phyloP scores from a whole-genome alignment of 2,329 filamentous ascomycete species.

The Oidium heveae region DNA sequence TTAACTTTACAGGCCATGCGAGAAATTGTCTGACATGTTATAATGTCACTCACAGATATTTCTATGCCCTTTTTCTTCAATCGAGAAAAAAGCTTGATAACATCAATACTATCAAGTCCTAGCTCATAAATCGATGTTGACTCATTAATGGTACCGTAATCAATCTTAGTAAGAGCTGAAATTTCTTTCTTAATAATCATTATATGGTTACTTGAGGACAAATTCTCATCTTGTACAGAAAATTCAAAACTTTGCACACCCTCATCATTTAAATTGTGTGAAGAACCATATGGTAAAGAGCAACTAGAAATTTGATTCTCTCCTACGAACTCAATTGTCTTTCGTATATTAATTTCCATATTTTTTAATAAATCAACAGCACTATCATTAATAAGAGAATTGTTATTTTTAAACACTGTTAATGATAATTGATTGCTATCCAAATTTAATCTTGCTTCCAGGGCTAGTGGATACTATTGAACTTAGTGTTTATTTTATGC shows the following conservation, averaged over 20 bases:
- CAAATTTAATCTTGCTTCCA: conserved; percentile 37
- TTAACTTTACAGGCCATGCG: conserved; percentile 21
- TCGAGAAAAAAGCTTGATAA: conserved; percentile 57
- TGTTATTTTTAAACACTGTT: conserved; percentile 31
- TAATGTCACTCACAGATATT: conserved; percentile 50
- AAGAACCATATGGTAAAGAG: background rate
- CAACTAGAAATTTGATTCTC: conserved; percentile 2
- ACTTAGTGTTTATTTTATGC: conserved; percentile 4
- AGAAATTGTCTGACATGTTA: conserved; percentile 42
- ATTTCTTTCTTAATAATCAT: conserved; percentile 32
- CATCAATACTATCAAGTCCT: conserved; percentile 77
- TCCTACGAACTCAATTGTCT: conserved; percentile 5
- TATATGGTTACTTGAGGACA: conserved; percentile 30
- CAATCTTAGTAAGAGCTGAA: conserved; percentile 30
- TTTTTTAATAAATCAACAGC: conserved; percentile 18
- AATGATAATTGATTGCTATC: conserved; percentile 24
- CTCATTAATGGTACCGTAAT: conserved; percentile 25
- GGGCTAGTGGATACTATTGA: conserved; percentile 31
- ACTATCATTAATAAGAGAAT: conserved; percentile 15
- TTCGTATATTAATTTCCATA: conserved; percentile 15
- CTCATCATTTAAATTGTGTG: background rate
- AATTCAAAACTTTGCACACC: background rate
- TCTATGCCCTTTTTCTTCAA: conserved; percentile 34
- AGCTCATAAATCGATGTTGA: conserved; percentile 50
- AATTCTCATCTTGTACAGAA: background rate